Evolutionary conservation across 148 eudicot genomes (phyloP).

Genomic region (Talinum fruticosum): DNA sequence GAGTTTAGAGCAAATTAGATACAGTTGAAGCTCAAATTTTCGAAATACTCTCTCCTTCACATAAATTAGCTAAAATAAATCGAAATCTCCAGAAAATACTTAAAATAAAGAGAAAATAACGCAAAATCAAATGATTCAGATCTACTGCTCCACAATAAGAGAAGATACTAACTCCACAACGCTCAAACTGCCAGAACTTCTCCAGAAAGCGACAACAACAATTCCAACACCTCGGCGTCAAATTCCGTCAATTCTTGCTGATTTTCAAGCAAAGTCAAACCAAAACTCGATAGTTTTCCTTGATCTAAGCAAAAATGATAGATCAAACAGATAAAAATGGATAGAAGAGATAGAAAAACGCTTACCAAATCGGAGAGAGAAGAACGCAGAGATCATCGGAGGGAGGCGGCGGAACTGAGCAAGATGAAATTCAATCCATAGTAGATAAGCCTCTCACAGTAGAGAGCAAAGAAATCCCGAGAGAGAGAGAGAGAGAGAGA

Average conservation of each 20-base stretch:
- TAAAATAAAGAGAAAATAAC: neutral
- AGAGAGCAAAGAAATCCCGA: constrained; percentile 27
- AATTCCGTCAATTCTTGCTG: constrained; percentile 4
- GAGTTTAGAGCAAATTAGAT: constrained; percentile 11
- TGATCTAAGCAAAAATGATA: constrained; percentile 8
- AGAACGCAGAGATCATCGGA: constrained; percentile 15
- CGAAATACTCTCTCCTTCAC: neutral
- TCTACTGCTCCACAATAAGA: constrained; percentile 12
- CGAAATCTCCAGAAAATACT: neutral
- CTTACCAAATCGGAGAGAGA: constrained; percentile 29
- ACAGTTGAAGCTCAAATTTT: neutral
- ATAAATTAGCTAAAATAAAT: neutral
- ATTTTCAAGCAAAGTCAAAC: constrained; percentile 1
- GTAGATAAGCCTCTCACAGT: neutral
- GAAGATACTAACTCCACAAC: neutral
- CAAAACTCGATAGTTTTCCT: neutral
- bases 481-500: constrained; percentile 15
- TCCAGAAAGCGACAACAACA: neutral
- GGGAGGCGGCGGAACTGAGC: constrained; percentile 19
- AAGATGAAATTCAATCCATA: constrained; percentile 18
- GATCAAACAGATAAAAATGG: neutral
- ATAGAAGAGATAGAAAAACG: neutral
- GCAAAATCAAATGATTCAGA: constrained; percentile 2
- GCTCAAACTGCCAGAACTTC: constrained; percentile 3
- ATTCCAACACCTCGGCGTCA: neutral